A percentile compares a stretch with the other conserved stretches of the same genome.
Conservation (phyloP, 768 basidiomycete species). For the Auriscalpium orientale region DNA sequence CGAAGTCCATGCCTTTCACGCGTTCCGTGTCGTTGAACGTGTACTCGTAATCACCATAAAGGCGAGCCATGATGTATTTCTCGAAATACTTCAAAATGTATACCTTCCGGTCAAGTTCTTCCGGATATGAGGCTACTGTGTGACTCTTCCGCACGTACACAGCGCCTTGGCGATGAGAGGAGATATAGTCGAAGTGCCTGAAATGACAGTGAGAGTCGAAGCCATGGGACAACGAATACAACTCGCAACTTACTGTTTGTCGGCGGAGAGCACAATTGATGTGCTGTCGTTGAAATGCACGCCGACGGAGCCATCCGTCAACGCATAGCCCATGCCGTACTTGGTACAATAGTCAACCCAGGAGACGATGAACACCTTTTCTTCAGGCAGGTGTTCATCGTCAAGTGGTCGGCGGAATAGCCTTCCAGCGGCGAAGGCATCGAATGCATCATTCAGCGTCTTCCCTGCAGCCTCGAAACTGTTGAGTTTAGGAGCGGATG, state of each 20-base stretch:
- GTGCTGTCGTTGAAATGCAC: conserved; percentile 98
- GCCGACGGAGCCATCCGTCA: conserved; percentile 94
- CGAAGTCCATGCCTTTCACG: conserved; percentile 87
- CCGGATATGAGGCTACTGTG: conserved; percentile 65
- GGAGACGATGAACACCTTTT: conserved; percentile 86
- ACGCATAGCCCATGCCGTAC: conserved; percentile 98
- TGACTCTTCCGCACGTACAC: conserved; percentile 68
- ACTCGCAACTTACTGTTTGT: conserved; percentile 62
- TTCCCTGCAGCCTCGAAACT: conserved; percentile 62
- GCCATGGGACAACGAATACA: no score
- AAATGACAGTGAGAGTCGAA: not conserved
- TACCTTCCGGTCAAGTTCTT: conserved; percentile 83
- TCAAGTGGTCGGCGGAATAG: conserved; percentile 59
- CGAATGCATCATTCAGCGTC: conserved; percentile 53
- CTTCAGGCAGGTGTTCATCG: conserved; percentile 46
- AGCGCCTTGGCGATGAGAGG: conserved; percentile 55
- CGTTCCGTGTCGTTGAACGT: conserved; percentile 63
- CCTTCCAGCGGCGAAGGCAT: conserved; percentile 52
- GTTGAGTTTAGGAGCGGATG: conserved; percentile 30
- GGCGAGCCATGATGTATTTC: conserved; percentile 84
- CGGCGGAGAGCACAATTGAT: conserved; percentile 73
- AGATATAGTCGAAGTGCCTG: conserved; percentile 88
- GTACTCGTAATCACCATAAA: conserved; percentile 81
- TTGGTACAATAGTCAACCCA: conserved; percentile 99
- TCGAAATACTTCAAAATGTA: conserved; percentile 93